Percentiles rank a stretch among this genome's conserved stretches.
Evolutionary conservation across 2,329 filamentous ascomycete genomes (phyloP).

Genomic region (Ampelomyces quisqualis): DNA sequence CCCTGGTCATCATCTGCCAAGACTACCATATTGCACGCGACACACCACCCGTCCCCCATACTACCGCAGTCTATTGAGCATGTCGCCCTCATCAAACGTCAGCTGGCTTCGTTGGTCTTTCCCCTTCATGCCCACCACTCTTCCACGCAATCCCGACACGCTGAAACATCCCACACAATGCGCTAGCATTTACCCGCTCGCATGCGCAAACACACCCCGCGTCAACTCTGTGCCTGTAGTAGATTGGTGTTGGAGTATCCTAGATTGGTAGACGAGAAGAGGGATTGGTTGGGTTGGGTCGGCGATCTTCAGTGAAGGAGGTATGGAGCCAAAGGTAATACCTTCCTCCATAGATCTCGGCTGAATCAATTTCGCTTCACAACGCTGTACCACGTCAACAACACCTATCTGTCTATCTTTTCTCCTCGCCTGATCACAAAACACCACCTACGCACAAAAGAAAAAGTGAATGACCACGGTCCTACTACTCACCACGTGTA

Average conservation of each 20-base stretch:
- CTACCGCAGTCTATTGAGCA: not conserved
- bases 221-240: constrained; percentile 3
- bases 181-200: constrained; percentile 8
- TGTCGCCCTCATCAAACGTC: not conserved
- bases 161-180: constrained; percentile 3
- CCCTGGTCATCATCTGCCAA: not conserved
- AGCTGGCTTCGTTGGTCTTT: not conserved
- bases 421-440: not conserved
- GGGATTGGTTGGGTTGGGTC: constrained; percentile 47
- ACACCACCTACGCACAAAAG: too few relatives aligned
- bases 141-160: not conserved
- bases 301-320: constrained; percentile 27
- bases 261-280: constrained; percentile 45
- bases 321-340: too few relatives aligned
- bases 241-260: constrained; percentile 55
- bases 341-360: too few relatives aligned
- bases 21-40: constrained; percentile 1
- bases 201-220: constrained; percentile 10
- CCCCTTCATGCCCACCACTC: not conserved
- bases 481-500: constrained; percentile 19
- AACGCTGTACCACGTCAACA: too few relatives aligned
- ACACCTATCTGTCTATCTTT: too few relatives aligned
- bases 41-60: not conserved
- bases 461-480: constrained; percentile 5
- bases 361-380: too few relatives aligned